A percentile compares a stretch with the other conserved stretches of the same genome.
phyloP scores from a whole-genome alignment of 305 asterid species.

The Solanum hybrid region DNA sequence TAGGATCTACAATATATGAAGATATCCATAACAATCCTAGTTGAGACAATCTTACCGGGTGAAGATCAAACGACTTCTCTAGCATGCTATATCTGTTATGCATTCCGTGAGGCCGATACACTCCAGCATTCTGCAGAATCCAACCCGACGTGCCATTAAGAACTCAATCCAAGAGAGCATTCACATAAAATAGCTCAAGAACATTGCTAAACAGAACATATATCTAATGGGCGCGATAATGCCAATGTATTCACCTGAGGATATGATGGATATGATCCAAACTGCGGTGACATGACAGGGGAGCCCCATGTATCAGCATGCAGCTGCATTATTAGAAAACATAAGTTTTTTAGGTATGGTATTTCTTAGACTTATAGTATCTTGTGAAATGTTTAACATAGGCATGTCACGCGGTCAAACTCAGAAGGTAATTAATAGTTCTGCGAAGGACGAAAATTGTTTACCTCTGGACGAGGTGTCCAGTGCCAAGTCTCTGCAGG shows the following conservation, averaged over 20 bases:
- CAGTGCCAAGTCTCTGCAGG: constrained; percentile 38
- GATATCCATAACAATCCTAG: not conserved
- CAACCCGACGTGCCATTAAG: not conserved
- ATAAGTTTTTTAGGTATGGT: not conserved
- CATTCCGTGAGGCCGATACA: constrained; percentile 1
- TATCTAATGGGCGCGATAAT: not conserved
- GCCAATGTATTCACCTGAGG: constrained; percentile 19
- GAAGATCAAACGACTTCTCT: constrained; percentile 17
- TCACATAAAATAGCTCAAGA: not conserved
- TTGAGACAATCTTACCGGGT: constrained; percentile 24
- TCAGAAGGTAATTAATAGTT: not conserved
- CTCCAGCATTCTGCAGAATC: constrained; percentile 19
- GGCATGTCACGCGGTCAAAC: not conserved
- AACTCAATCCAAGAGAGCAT: not conserved
- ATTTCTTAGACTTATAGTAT: not conserved
- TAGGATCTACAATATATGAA: not conserved
- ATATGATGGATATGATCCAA: constrained; percentile 18
- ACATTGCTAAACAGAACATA: not conserved
- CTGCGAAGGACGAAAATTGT: not conserved
- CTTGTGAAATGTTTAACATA: not conserved
- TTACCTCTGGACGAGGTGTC: constrained; percentile 36
- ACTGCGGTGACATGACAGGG: constrained; percentile 29
- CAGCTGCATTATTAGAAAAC: constrained; percentile 17
- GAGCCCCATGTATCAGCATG: constrained; percentile 49
- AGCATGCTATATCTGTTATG: constrained; percentile 14